Conservation (phyloP, 805 yeast species). For the Phaffomyces thermotolerans region DNA sequence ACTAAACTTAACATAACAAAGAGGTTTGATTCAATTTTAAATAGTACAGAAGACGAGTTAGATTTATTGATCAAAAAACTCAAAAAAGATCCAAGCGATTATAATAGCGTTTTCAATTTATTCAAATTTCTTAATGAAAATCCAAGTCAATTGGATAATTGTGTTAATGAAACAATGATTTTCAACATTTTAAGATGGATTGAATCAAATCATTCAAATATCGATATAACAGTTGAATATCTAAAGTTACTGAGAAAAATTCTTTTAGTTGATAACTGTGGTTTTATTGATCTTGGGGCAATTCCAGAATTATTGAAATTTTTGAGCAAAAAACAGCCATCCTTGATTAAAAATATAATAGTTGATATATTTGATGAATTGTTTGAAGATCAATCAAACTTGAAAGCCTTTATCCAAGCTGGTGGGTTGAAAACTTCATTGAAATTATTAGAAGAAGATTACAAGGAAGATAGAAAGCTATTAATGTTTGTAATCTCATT, state of each 20-base stretch:
- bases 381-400: slow-evolving; percentile 26
- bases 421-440: slow-evolving; percentile 38
- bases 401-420: slow-evolving; percentile 36
- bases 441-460: slow-evolving; percentile 39
- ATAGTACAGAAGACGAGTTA: background rate
- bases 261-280: background rate
- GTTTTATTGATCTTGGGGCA: slow-evolving; percentile 17
- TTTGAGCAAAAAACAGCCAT: slow-evolving; percentile 1
- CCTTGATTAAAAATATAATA: background rate
- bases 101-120: background rate
- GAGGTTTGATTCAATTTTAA: slow-evolving; percentile 12
- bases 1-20: background rate
- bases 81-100: background rate
- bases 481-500: slow-evolving; percentile 32
- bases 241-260: slow-evolving; percentile 1
- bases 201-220: background rate
- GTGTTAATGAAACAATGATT: background rate
- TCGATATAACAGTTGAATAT: background rate
- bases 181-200: slow-evolving; percentile 3
- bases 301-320: slow-evolving; percentile 8
- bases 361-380: slow-evolving; percentile 6
- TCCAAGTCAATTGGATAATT: background rate
- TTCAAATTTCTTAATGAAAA: background rate
- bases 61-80: background rate
- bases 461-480: slow-evolving; percentile 31